phyloP scores from a whole-genome alignment of 208 protist species.

The Leishmania tropica region DNA sequence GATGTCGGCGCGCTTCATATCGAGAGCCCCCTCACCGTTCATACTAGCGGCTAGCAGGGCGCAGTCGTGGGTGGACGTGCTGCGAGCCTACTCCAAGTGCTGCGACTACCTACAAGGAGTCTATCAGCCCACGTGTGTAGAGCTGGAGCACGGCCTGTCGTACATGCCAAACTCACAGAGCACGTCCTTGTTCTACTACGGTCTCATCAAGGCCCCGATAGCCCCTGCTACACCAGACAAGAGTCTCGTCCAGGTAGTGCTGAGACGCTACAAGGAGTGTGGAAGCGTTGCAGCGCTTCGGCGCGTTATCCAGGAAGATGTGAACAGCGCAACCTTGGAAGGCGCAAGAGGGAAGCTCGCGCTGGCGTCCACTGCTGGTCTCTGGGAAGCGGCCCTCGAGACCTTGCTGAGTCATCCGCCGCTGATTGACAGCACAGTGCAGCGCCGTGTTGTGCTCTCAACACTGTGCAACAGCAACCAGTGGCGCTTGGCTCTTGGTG shows the following conservation, averaged over 20 bases:
- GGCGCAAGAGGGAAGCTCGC: slow-evolving; percentile 60
- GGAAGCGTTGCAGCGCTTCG: slow-evolving; percentile 53
- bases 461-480: slow-evolving; percentile 42
- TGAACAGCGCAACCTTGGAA: slow-evolving; percentile 46
- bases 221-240: slow-evolving; percentile 30
- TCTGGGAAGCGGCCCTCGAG: slow-evolving; percentile 76
- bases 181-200: slow-evolving; percentile 83
- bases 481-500: slow-evolving; percentile 49
- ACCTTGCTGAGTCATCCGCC: slow-evolving; percentile 39
- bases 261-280: slow-evolving; percentile 53
- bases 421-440: slow-evolving; percentile 28
- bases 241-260: slow-evolving; percentile 44
- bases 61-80: slow-evolving; percentile 69
- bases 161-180: slow-evolving; percentile 70
- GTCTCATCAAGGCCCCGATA: slow-evolving; percentile 57
- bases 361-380: slow-evolving; percentile 64
- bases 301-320: slow-evolving; percentile 81
- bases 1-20: background rate
- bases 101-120: slow-evolving; percentile 46
- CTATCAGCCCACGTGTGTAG: slow-evolving; percentile 58
- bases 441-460: slow-evolving; percentile 56
- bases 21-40: slow-evolving; percentile 45
- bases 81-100: slow-evolving; percentile 52
- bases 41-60: slow-evolving; percentile 60
- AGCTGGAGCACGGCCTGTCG: slow-evolving; percentile 67